Percentiles rank a stretch among this genome's conserved stretches.
Conservation (phyloP, 805 yeast species). For the Candida maris region DNA sequence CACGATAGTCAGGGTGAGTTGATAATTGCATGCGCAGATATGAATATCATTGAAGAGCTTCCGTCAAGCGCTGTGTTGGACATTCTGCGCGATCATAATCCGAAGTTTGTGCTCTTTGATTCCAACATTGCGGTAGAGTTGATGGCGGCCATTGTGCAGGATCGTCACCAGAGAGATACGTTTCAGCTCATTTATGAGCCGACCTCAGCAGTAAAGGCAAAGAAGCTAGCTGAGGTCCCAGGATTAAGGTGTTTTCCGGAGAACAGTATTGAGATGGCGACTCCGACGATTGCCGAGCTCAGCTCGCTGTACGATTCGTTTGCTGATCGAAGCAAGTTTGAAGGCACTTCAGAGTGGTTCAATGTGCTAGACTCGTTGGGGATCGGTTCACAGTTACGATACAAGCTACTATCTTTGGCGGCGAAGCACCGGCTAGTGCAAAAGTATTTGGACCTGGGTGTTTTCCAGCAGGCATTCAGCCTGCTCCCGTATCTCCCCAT, state of each 20-base stretch:
- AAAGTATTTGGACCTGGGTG: slow-evolving; percentile 38
- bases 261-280: slow-evolving; percentile 42
- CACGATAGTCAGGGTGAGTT: slow-evolving; percentile 61
- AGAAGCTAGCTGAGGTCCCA: slow-evolving; percentile 37
- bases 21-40: slow-evolving; percentile 77
- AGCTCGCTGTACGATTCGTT: slow-evolving; percentile 50
- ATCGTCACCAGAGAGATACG: slow-evolving; percentile 11
- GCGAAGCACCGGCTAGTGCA: slow-evolving; percentile 23
- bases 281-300: slow-evolving; percentile 72
- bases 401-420: slow-evolving; percentile 37
- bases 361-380: slow-evolving; percentile 62
- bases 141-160: slow-evolving; percentile 35
- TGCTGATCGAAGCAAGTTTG: slow-evolving; percentile 35
- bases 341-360: slow-evolving; percentile 68
- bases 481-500: slow-evolving; percentile 72
- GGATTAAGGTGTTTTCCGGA: slow-evolving; percentile 46
- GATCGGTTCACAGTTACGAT: slow-evolving; percentile 43
- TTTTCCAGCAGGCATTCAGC: slow-evolving; percentile 64
- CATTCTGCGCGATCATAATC: slow-evolving; percentile 39
- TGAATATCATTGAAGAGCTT: slow-evolving; percentile 61
- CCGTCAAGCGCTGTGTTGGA: slow-evolving; percentile 39
- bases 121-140: slow-evolving; percentile 55
- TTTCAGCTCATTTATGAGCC: slow-evolving; percentile 63
- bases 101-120: slow-evolving; percentile 58
- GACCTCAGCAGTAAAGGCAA: slow-evolving; percentile 66